Conservation (phyloP, 257 asterid species). For the Fraxinus pennsylvanica region DNA sequence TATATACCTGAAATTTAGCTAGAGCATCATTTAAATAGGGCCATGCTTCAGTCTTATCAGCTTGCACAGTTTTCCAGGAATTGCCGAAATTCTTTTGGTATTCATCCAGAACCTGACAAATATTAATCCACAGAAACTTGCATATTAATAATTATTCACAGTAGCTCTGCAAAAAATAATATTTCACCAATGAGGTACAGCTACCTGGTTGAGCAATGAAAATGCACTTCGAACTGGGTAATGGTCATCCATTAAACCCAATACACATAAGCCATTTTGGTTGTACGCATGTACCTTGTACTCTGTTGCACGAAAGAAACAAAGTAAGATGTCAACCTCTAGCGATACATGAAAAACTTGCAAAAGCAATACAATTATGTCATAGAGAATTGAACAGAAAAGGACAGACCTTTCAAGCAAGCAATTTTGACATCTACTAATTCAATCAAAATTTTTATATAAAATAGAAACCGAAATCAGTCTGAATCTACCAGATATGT, state of each 20-base stretch:
- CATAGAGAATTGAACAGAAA: not conserved
- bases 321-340: not conserved
- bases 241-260: constrained; percentile 57
- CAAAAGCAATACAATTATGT: not conserved
- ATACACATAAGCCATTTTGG: constrained; percentile 48
- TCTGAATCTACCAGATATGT: not conserved
- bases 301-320: constrained; percentile 27
- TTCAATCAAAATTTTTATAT: not conserved
- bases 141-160: not conserved
- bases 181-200: not conserved
- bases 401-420: not conserved
- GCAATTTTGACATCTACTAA: not conserved
- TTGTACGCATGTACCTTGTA: constrained; percentile 55
- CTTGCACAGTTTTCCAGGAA: constrained; percentile 67
- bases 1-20: constrained; percentile 32
- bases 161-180: not conserved
- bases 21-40: constrained; percentile 72
- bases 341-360: not conserved
- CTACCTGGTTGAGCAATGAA: constrained; percentile 53
- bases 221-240: constrained; percentile 59
- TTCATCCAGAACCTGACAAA: constrained; percentile 74
- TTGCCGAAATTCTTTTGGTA: constrained; percentile 79
- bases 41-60: constrained; percentile 69
- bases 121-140: not conserved
- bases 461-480: not conserved